Base-by-base conservation (phyloP, 2,329 filamentous ascomycete species). In the Fusarium sterilihyphosum region DNA sequence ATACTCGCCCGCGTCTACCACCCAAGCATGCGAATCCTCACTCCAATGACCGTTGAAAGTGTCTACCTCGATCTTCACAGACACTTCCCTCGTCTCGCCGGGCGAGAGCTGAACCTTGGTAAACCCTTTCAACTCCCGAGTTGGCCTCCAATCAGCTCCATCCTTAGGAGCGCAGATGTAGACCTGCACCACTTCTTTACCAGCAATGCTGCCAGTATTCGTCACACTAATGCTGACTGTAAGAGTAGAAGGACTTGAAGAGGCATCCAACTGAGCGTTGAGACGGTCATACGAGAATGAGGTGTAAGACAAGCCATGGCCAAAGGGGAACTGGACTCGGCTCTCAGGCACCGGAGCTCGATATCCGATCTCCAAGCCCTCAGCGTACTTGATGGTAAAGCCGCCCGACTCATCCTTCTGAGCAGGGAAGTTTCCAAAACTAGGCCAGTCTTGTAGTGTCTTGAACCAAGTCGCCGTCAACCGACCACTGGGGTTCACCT, bases 41-140 rank as follows among this genome's bases (percentile, higher is more conserved):
- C 22, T 57, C 53, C 53, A 57, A 20, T 44, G 37, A 4, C 26
- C 12, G 6, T 5, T 20, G 0, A 57, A 57, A 29, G 8, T 44
- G 2, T 44, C 22, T 0, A 33, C 38, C 1, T 44, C 26, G 2
- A 57, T 33, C 71, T 74, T 6, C 81, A 90, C 74, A 89, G 90
- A 78, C 18, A 74, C 26, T 7, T 64, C 37, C 6, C 12, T 38
- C 0, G 33, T 47, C 52, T 75, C 59, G 1, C 53, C 53, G 1
- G 62, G 65, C 3, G 64, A 44, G 0, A 75, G 52, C 2, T 44
- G 41, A 3, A 59, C 44, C 40, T 74, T 75, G 8, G n/a, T 38
- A 33, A 75, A 74, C 1, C 61, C 71, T 11, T 74, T 75, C 1
- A 75, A 29, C 24, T 75, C 71, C 24, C 63, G 64, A 8, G 35